phyloP scores from a whole-genome alignment of 768 basidiomycete species.

The Boletus tylopilopsis region DNA sequence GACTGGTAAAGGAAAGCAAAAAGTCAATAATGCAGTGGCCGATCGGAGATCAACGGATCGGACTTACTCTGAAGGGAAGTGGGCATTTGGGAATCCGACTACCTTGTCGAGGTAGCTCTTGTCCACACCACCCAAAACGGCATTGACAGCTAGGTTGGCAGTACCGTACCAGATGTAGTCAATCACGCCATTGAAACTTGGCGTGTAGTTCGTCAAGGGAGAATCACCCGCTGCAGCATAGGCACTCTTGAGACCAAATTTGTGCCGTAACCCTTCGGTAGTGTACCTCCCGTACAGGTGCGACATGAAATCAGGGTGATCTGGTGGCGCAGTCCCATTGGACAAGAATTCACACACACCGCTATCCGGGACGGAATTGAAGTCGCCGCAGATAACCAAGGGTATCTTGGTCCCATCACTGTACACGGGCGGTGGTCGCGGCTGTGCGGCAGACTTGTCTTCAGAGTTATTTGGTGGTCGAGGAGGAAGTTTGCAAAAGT shows the following conservation, averaged over 20 bases:
- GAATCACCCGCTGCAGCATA: slow-evolving; percentile 62
- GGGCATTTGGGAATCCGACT: slow-evolving; percentile 95
- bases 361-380: slow-evolving; percentile 83
- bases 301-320: slow-evolving; percentile 90
- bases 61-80: slow-evolving; percentile 95
- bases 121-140: slow-evolving; percentile 88
- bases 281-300: slow-evolving; percentile 93
- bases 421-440: slow-evolving; percentile 64
- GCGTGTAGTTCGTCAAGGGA: slow-evolving; percentile 85
- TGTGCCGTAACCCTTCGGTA: slow-evolving; percentile 79
- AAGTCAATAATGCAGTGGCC: neutral
- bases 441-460: slow-evolving; percentile 23
- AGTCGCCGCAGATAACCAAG: slow-evolving; percentile 89
- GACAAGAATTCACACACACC: slow-evolving; percentile 92
- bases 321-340: slow-evolving; percentile 59
- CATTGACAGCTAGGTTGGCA: slow-evolving; percentile 67
- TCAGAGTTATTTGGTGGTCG: slow-evolving; percentile 40
- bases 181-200: slow-evolving; percentile 80
- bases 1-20: slow-evolving; percentile 41
- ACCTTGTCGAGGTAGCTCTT: slow-evolving; percentile 78
- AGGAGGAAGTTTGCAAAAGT: slow-evolving; percentile 82
- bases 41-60: slow-evolving; percentile 5
- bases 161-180: slow-evolving; percentile 95
- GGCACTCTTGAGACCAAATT: slow-evolving; percentile 78
- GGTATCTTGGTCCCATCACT: slow-evolving; percentile 88